phyloP scores from a whole-genome alignment of 306 rosid genomes.

The Sophora flavescens region DNA sequence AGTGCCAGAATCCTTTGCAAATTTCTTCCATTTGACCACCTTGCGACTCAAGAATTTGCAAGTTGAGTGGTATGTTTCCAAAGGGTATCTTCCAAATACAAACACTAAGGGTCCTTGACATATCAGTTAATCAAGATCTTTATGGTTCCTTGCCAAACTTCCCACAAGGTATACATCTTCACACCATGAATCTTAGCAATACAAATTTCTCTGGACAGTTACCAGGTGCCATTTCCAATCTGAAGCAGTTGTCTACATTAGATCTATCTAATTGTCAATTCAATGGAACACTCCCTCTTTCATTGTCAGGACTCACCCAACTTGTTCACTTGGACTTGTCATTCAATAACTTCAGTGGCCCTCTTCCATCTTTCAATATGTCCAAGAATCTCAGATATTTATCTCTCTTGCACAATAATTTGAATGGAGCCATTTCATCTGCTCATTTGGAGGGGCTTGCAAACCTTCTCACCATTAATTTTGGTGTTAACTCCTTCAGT shows the following conservation, averaged over 20 bases:
- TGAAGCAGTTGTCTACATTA: constrained; percentile 34
- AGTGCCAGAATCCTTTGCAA: constrained; percentile 33
- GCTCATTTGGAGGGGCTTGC: neutral
- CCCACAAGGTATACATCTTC: constrained; percentile 30
- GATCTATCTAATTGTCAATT: constrained; percentile 35
- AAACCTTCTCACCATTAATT: neutral
- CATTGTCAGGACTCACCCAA: constrained; percentile 30
- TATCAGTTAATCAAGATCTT: constrained; percentile 37
- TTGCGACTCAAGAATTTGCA: constrained; percentile 19
- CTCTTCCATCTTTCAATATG: constrained; percentile 37
- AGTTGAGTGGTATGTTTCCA: constrained; percentile 35
- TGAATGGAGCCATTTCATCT: constrained; percentile 16
- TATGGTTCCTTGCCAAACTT: constrained; percentile 45
- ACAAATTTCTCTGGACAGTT: constrained; percentile 45
- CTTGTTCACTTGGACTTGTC: constrained; percentile 41
- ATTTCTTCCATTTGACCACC: constrained; percentile 30
- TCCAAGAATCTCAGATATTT: constrained; percentile 24
- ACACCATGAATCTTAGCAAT: neutral
- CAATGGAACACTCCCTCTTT: constrained; percentile 35
- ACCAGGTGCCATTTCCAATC: constrained; percentile 27
- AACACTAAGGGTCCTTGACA: constrained; percentile 33
- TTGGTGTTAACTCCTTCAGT: neutral
- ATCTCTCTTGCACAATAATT: constrained; percentile 30
- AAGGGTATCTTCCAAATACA: constrained; percentile 26
- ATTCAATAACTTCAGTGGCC: constrained; percentile 38